Conservation (phyloP, 305 asterid genomes). For the Solanum hybrid region DNA sequence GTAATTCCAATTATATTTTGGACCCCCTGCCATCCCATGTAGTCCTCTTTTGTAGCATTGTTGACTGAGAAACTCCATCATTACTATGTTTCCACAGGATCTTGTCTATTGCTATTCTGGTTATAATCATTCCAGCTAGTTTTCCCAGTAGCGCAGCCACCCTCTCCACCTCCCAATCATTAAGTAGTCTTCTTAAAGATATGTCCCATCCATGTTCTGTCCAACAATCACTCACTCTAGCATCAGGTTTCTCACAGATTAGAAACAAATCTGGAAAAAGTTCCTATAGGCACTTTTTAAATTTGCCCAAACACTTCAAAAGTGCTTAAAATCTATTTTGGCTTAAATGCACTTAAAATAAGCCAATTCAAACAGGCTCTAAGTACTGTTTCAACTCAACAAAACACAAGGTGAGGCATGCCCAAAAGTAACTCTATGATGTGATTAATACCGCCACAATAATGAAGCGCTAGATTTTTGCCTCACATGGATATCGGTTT, state of each 20-base stretch:
- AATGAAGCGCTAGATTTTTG: not conserved
- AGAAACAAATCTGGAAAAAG: not conserved
- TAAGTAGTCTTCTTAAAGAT: not conserved
- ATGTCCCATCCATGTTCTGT: not conserved
- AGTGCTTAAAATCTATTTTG: not conserved
- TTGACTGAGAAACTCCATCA: not conserved
- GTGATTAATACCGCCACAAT: not conserved
- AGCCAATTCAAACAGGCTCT: not conserved
- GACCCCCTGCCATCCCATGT: not conserved
- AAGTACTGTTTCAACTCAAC: not conserved
- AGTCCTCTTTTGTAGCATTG: not conserved
- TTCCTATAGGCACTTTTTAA: not conserved
- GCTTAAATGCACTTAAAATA: not conserved
- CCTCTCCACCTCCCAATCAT: not conserved
- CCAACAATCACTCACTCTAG: not conserved
- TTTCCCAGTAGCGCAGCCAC: not conserved
- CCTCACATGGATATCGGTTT: not conserved
- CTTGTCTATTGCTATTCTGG: not conserved
- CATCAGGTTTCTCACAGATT: not conserved
- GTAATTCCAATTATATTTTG: not conserved
- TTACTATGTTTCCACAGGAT: not conserved
- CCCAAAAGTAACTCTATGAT: not conserved
- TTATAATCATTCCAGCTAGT: not conserved
- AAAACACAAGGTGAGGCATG: not conserved
- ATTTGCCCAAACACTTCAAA: not conserved